These are phyloP conservation scores for Myxozyma kluyveri DNA, from an alignment of 805 yeast species.

Conservation along the genomic window DNA sequence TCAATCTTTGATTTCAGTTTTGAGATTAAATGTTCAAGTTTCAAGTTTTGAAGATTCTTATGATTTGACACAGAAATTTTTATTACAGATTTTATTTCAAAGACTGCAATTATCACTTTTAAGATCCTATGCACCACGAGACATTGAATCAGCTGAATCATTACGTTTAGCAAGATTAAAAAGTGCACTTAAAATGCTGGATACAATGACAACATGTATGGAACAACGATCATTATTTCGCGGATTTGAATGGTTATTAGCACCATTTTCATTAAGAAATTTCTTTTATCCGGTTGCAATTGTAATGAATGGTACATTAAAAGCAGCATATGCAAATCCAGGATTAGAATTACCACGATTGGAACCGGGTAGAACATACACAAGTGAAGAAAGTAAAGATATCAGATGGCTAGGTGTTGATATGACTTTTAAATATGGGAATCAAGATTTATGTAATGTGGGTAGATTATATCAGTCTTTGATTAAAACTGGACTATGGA, in stretches of 20 bases:
- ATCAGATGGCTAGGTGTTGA: conserved; percentile 18
- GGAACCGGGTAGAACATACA: neutral
- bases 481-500: conserved; percentile 14
- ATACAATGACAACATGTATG: conserved; percentile 22
- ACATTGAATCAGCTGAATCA: conserved; percentile 4
- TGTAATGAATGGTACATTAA: conserved; percentile 16
- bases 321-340: conserved; percentile 16
- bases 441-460: conserved; percentile 11
- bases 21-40: conserved; percentile 17
- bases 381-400: conserved; percentile 1
- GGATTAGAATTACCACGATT: conserved; percentile 4
- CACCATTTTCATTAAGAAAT: conserved; percentile 17
- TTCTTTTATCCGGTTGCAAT: conserved; percentile 15
- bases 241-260: conserved; percentile 24
- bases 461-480: conserved; percentile 25
- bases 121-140: conserved; percentile 16
- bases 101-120: conserved; percentile 20
- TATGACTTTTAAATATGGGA: conserved; percentile 22
- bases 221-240: conserved; percentile 7
- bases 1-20: conserved; percentile 18
- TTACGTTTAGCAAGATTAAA: conserved; percentile 13
- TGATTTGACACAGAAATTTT: conserved; percentile 19
- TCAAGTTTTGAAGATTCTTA: conserved; percentile 23
- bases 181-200: conserved; percentile 19
- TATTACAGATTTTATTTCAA: conserved; percentile 17